Evolutionary conservation across 2,329 filamentous ascomycete species (phyloP).

Genomic region (Fusarium musae): DNA sequence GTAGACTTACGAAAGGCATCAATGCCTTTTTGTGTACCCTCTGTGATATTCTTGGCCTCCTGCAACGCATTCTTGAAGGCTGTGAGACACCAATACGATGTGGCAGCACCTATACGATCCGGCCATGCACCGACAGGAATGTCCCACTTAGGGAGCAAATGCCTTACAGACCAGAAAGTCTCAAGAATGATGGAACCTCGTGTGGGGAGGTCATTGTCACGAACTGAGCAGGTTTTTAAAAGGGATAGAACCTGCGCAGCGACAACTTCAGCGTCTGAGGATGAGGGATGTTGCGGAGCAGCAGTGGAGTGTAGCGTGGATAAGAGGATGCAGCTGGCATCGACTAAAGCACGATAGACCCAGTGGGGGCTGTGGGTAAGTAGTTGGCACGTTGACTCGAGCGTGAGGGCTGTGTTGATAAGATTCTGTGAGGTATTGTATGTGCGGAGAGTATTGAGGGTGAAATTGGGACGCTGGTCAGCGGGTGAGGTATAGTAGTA

Average conservation of each 20-base stretch:
- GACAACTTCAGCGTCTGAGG: constrained; percentile 46
- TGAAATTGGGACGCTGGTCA: constrained; percentile 52
- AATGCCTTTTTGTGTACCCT: constrained; percentile 46
- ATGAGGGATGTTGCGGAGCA: constrained; percentile 46
- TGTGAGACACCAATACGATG: constrained; percentile 62
- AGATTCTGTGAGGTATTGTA: constrained; percentile 61
- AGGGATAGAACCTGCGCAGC: constrained; percentile 49
- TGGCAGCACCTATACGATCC: constrained; percentile 60
- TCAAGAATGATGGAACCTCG: constrained; percentile 60
- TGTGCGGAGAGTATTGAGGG: constrained; percentile 57
- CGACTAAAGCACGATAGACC: constrained; percentile 59
- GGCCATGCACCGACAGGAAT: constrained; percentile 55
- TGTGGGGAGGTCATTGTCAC: constrained; percentile 61
- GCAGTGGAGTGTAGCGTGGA: constrained; percentile 59
- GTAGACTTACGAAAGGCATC: constrained; percentile 46
- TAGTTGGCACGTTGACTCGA: constrained; percentile 55
- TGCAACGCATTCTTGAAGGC: constrained; percentile 58
- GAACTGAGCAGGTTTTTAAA: constrained; percentile 56
- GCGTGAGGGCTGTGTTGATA: constrained; percentile 55
- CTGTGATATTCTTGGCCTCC: constrained; percentile 48
- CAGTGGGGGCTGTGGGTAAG: constrained; percentile 62
- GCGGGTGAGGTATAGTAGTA: constrained; percentile 63
- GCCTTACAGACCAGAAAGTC: constrained; percentile 58
- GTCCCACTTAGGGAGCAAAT: constrained; percentile 52
- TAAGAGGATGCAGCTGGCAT: constrained; percentile 58